Conservation (phyloP, 768 basidiomycete genomes). For the Asterophora parasitica region DNA sequence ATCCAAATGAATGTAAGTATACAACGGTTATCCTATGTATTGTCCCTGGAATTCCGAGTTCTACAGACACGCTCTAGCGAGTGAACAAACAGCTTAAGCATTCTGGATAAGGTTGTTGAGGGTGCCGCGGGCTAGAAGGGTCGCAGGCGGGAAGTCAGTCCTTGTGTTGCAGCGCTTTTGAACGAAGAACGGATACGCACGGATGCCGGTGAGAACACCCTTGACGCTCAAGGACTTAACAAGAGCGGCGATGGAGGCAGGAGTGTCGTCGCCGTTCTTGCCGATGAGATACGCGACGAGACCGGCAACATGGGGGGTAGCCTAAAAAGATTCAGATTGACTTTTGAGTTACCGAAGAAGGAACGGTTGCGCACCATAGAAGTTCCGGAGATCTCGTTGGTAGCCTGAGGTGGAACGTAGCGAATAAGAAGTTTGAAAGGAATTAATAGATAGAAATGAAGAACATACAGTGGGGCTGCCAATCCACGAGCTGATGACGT, state of each 20-base stretch:
- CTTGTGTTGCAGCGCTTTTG: too few species aligned
- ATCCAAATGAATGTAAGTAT: too few species aligned
- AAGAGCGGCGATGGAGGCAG: background rate
- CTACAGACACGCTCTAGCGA: too few species aligned
- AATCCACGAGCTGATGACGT: slow-evolving; percentile 17
- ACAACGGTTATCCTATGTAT: too few species aligned
- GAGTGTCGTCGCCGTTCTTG: background rate
- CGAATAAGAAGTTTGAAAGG: background rate
- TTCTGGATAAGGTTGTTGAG: slow-evolving; percentile 2
- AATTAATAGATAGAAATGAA: background rate
- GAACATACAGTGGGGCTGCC: slow-evolving; percentile 18
- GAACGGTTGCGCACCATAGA: slow-evolving; percentile 19
- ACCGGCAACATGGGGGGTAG: slow-evolving; percentile 2
- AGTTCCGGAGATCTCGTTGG: slow-evolving; percentile 21
- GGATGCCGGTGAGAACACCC: background rate
- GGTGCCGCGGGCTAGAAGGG: background rate
- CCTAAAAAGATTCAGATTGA: background rate
- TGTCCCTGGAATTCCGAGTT: too few species aligned
- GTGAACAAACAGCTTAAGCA: background rate
- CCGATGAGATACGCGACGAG: slow-evolving; percentile 3
- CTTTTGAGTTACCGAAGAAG: background rate
- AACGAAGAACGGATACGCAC: background rate
- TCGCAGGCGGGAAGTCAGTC: background rate
- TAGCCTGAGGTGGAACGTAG: slow-evolving; percentile 6
- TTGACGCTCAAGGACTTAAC: background rate